A percentile compares a stretch with the other conserved stretches of the same genome.
Conservation (phyloP, 2,329 filamentous ascomycete genomes). For the Emergomyces orientalis region DNA sequence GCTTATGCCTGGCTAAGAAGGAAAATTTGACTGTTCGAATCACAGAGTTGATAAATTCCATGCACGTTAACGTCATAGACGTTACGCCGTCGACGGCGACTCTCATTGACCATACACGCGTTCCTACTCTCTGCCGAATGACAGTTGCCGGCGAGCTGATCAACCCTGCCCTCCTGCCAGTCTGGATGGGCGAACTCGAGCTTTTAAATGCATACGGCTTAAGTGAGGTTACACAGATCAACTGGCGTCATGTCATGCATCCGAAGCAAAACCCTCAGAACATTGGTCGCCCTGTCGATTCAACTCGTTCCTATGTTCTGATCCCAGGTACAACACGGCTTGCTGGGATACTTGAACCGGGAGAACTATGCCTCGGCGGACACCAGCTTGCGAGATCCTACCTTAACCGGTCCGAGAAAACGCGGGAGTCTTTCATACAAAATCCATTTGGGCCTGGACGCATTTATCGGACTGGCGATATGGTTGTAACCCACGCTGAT, state of each 20-base stretch:
- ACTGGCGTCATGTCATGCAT: neutral
- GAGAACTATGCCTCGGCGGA: slow-evolving; percentile 28
- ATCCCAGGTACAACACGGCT: slow-evolving; percentile 17
- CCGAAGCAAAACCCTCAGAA: slow-evolving; percentile 5
- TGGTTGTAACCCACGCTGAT: slow-evolving; percentile 14
- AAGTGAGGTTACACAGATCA: slow-evolving; percentile 7
- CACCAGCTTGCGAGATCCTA: slow-evolving; percentile 32
- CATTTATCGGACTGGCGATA: slow-evolving; percentile 17
- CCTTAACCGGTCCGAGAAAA: slow-evolving; percentile 17
- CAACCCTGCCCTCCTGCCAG: neutral
- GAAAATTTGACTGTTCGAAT: slow-evolving; percentile 17
- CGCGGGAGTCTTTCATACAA: slow-evolving; percentile 14
- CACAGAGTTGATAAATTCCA: neutral
- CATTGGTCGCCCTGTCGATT: slow-evolving; percentile 13
- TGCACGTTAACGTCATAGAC: neutral
- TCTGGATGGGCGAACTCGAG: neutral
- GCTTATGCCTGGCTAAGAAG: slow-evolving; percentile 27
- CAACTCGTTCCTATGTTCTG: slow-evolving; percentile 21
- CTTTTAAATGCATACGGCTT: slow-evolving; percentile 11
- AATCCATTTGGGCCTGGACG: slow-evolving; percentile 11
- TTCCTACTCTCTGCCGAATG: slow-evolving; percentile 1
- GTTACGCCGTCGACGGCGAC: neutral
- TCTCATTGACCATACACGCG: neutral
- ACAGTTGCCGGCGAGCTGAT: neutral
- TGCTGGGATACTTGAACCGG: slow-evolving; percentile 23